Conservation (phyloP, 1,284 basidiomycete genomes). For the Tilletia caries region DNA sequence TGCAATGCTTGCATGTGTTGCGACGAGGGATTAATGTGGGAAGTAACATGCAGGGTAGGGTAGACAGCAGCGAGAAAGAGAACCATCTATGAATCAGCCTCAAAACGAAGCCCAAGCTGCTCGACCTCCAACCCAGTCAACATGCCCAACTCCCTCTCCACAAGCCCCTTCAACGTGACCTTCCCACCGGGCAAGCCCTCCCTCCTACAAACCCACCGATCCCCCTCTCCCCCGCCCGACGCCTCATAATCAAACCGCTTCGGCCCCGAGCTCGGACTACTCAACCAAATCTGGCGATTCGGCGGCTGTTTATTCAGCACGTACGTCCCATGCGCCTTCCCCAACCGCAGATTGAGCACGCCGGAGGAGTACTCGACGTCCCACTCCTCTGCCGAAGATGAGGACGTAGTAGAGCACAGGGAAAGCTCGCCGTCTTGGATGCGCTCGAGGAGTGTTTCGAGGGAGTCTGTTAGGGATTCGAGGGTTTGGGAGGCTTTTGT, state of each 20-base stretch:
- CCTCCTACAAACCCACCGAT: slow-evolving; percentile 45
- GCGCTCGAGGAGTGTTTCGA: not conserved
- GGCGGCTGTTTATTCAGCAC: slow-evolving; percentile 99
- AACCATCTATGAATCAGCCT: not conserved
- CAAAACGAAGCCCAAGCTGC: not conserved
- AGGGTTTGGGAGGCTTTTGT: not conserved
- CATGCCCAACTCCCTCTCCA: slow-evolving; percentile 36
- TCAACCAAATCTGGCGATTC: slow-evolving; percentile 98
- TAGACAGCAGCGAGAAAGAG: no score
- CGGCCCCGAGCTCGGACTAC: slow-evolving; percentile 65
- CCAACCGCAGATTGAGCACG: slow-evolving; percentile 81
- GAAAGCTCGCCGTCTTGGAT: not conserved
- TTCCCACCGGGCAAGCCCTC: slow-evolving; percentile 29
- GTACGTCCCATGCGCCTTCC: slow-evolving; percentile 77
- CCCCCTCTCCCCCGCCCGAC: slow-evolving; percentile 14
- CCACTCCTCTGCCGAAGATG: slow-evolving; percentile 58
- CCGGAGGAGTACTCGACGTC: slow-evolving; percentile 95
- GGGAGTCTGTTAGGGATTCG: slow-evolving; percentile 10
- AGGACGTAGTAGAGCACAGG: not conserved
- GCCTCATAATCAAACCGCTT: slow-evolving; percentile 50
- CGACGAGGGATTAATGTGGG: no score
- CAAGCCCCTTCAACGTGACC: slow-evolving; percentile 32
- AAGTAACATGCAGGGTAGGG: no score
- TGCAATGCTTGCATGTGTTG: no score
- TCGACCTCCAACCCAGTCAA: not conserved